Percentiles rank a stretch among this genome's conserved stretches.
These are phyloP conservation scores for Ciborinia camelliae DNA, from an alignment of 2,329 filamentous ascomycete genomes.

Conservation along the genomic window DNA sequence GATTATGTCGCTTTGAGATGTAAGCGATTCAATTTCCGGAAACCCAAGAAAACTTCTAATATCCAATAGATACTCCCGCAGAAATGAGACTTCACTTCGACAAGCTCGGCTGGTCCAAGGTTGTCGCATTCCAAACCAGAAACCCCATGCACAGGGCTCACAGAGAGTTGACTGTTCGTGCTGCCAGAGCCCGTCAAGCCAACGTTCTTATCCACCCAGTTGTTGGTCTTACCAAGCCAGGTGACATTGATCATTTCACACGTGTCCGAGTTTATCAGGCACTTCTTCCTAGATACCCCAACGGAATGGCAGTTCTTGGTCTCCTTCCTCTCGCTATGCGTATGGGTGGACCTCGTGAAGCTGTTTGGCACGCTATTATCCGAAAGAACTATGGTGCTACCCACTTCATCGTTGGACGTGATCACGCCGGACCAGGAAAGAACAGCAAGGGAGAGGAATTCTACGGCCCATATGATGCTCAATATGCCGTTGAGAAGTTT, in stretches of 20 bases:
- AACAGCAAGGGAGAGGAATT: conserved; percentile 97
- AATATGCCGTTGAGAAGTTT: conserved; percentile 95
- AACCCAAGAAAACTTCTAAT: conserved; percentile 23
- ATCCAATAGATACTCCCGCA: conserved; percentile 71
- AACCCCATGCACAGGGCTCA: conserved; percentile 99
- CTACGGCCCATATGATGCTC: conserved; percentile 97
- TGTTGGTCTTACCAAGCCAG: conserved; percentile 96
- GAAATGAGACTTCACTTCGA: conserved; percentile 96
- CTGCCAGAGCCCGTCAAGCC: conserved; percentile 90
- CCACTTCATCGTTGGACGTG: conserved; percentile 98
- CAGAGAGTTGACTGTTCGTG: conserved; percentile 94
- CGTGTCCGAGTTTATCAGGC: conserved; percentile 98
- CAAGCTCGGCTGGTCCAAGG: conserved; percentile 97
- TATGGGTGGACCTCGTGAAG: conserved; percentile 97
- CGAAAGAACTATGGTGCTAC: conserved; percentile 99
- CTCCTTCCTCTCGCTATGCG: conserved; percentile 96
- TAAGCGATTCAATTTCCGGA: conserved; percentile 45
- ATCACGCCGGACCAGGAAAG: conserved; percentile 96
- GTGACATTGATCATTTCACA: conserved; percentile 99
- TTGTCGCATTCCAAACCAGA: conserved; percentile 98
- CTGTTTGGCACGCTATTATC: conserved; percentile 99
- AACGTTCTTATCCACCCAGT: conserved; percentile 99
- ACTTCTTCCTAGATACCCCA: conserved; percentile 92
- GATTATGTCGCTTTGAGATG: conserved; percentile 96
- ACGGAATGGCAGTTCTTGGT: conserved; percentile 96